These are phyloP conservation scores for Populus simonii DNA, from an alignment of 345 rosid species.

Conservation along the genomic window DNA sequence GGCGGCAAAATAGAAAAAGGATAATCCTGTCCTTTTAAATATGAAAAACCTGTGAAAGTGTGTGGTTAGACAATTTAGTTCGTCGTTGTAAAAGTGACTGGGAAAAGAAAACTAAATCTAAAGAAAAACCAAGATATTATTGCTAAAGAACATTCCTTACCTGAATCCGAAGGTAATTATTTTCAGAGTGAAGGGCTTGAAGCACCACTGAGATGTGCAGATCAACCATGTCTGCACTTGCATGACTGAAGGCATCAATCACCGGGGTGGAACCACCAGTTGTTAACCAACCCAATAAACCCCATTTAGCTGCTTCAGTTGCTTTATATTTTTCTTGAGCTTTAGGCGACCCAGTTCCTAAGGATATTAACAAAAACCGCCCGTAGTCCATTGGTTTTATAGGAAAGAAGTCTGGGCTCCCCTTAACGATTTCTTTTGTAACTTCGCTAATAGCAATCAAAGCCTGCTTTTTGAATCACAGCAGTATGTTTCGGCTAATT, in stretches of 20 bases:
- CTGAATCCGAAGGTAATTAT: conserved; percentile 18
- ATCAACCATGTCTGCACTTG: conserved; percentile 22
- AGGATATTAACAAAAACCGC: conserved; percentile 14
- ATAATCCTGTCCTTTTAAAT: no score
- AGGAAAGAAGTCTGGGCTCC: conserved; percentile 2
- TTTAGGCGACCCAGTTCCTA: conserved; percentile 19
- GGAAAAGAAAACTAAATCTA: no score
- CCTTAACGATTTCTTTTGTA: conserved; percentile 10
- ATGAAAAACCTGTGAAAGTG: no score
- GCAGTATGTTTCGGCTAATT: neutral
- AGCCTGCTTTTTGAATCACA: neutral
- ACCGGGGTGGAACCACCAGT: conserved; percentile 8
- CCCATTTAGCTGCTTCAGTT: conserved; percentile 15
- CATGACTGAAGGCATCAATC: conserved; percentile 11
- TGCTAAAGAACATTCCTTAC: neutral
- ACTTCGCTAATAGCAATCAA: conserved; percentile 18
- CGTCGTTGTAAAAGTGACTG: no score
- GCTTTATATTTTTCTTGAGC: conserved; percentile 6
- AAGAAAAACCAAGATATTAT: no score
- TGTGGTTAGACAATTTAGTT: no score
- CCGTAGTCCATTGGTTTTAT: conserved; percentile 12
- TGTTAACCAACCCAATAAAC: conserved; percentile 12
- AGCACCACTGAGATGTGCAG: conserved; percentile 13
- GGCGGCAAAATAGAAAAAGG: no score
- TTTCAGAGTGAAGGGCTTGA: conserved; percentile 18